A percentile compares a stretch with the other conserved stretches of the same genome.
These are phyloP conservation scores for Imleria badia DNA, from an alignment of 768 basidiomycete genomes.

Conservation along the genomic window DNA sequence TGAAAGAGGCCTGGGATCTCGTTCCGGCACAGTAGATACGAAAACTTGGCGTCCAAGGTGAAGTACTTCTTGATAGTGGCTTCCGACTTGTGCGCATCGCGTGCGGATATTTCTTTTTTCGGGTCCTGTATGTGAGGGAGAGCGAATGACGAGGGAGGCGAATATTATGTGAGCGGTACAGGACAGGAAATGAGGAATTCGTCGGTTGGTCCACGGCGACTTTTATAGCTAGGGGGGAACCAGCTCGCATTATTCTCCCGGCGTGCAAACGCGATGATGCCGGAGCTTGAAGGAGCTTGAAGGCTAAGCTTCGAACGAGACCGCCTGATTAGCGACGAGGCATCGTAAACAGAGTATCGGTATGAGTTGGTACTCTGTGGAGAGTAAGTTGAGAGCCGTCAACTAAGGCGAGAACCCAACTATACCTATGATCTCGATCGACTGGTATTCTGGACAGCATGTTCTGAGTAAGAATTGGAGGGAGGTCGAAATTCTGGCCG, in stretches of 20 bases:
- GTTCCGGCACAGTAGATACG: slow-evolving; percentile 60
- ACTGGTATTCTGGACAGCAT: neutral
- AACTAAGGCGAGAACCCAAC: neutral
- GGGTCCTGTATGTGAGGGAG: slow-evolving; percentile 51
- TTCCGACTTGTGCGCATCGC: slow-evolving; percentile 50
- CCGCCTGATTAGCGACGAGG: neutral
- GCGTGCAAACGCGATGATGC: neutral
- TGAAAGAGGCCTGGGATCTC: slow-evolving; percentile 48
- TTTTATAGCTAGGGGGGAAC: slow-evolving; percentile 22
- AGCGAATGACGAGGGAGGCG: neutral
- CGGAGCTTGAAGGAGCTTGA: neutral
- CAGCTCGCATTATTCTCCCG: neutral
- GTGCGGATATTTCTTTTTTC: slow-evolving; percentile 45
- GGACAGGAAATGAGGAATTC: neutral
- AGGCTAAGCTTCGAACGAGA: neutral
- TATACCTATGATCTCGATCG: neutral
- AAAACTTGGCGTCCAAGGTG: slow-evolving; percentile 53
- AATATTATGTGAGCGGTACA: neutral
- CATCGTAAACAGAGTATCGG: no score
- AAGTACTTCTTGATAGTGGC: slow-evolving; percentile 49
- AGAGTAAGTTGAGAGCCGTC: neutral
- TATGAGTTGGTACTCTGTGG: neutral
- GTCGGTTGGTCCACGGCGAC: neutral
- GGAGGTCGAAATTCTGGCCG: neutral
- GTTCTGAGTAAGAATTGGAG: neutral